Base-by-base conservation (phyloP, 2,329 filamentous ascomycete species). In the Hortaea sp. region DNA sequence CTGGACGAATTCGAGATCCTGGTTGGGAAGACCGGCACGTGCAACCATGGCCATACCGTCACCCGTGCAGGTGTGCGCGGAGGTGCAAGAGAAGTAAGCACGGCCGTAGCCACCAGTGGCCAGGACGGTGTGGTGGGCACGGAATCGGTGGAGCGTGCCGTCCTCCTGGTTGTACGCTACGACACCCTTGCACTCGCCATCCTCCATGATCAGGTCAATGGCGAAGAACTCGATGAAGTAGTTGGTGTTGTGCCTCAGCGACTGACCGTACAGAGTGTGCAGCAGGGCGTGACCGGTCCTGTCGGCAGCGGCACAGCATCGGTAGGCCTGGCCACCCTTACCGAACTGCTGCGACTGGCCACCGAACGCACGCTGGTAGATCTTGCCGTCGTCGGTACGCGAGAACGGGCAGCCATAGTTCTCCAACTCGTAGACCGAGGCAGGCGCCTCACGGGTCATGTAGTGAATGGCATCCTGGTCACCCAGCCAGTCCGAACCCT, bases 161-260 rank as follows among this genome's bases (percentile, higher is more conserved):
- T 98, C 92, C 73, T 98, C 90, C 73, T 95, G 89, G 79, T 95
- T 97, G 74, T 95, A 95, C 49, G 90, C 90, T 57, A 97, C 77
- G 57, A 97, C 86, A 79, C 92, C 92, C 59, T 89, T 89, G 77
- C 90, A 97, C 69, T 90, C 85, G 51, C 90, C 90, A 62, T 94
- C 86, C 73, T 95, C 85, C 92, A 97, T 97, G 62, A 98, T 85
- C 69, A 97, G 74, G 66, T 97, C 92, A 57, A 94, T 79, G 60
- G 89, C 92, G 68, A 97, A 98, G 78, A 89, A 97, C 72, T 97
- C 92, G 69, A 98, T 95, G 73, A 98, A 97, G 79, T 95, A 98
- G 77, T 95, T 95, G 65, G 90, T 95, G 78, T 95, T 95, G 78
- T 97, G 88, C 65, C 87, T 79, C 51, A 97, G 80, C 45, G 89